Percentiles rank a stretch among this genome's conserved stretches.
phyloP scores from a whole-genome alignment of 345 rosid genomes.

The Populus davidiana region DNA sequence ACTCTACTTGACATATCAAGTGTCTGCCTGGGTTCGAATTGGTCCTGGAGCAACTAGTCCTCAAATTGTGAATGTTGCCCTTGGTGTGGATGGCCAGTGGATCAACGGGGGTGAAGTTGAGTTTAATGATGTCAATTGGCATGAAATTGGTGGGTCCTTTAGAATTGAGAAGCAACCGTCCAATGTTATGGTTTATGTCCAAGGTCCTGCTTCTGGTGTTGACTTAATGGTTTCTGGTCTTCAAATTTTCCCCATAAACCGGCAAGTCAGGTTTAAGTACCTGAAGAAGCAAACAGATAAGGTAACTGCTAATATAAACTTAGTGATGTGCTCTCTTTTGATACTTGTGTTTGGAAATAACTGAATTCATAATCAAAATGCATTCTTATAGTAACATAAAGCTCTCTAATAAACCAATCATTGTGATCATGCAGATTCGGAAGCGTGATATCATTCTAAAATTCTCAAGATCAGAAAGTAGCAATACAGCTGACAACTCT shows the following conservation, averaged over 20 bases:
- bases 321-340: not conserved
- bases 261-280: slow-evolving; percentile 54
- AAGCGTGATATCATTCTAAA: slow-evolving; percentile 68
- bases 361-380: no score
- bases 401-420: not conserved
- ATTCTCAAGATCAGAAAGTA: slow-evolving; percentile 44
- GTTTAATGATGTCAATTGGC: slow-evolving; percentile 62
- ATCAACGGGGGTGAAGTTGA: slow-evolving; percentile 85
- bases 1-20: slow-evolving; percentile 78
- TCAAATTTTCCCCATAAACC: slow-evolving; percentile 70
- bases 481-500: slow-evolving; percentile 34
- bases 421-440: slow-evolving; percentile 49
- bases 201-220: slow-evolving; percentile 77
- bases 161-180: slow-evolving; percentile 80
- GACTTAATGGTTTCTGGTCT: slow-evolving; percentile 78
- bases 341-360: not conserved
- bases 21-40: slow-evolving; percentile 83
- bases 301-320: slow-evolving; percentile 34
- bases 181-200: slow-evolving; percentile 69
- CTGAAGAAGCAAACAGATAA: slow-evolving; percentile 56
- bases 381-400: not conserved
- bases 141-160: slow-evolving; percentile 81
- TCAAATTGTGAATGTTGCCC: slow-evolving; percentile 79
- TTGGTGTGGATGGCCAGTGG: slow-evolving; percentile 78
- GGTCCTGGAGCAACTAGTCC: slow-evolving; percentile 50